Base-by-base conservation (phyloP, 1,284 basidiomycete genomes). In the Sutorius eximius region DNA sequence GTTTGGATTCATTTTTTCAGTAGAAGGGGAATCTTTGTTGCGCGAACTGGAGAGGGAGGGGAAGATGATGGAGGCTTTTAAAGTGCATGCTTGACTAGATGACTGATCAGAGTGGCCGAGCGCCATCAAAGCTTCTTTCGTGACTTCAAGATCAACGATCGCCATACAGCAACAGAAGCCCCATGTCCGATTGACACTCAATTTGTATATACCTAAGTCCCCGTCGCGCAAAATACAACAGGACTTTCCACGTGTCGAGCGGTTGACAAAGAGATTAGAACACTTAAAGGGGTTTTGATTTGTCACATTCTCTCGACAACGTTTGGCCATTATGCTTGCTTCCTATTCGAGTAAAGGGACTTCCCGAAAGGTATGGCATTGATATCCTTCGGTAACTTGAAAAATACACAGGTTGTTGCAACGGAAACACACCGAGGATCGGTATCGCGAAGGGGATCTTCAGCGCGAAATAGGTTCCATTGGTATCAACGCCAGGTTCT, bases 401-500 rank as follows among this genome's bases (percentile, higher is more conserved):
- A 18, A 30, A 22, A 43, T 34, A n/a, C 15, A 20, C 29, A 34
- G n/a, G 20, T 40, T 29, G 5, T 48, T 36, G 18, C 24, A 29
- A 15, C 5, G n/a, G 51, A 16, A 7, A 13, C 40, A 7, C 12
- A 12, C 27, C 43, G 33, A 30, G 10, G 8, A 49, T 41, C 15
- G 34, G 30, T 34, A 46, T 32, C 37, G 30, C 16, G n/a, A 16
- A 32, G 7, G 41, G 45, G 49, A 45, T 51, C 24, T 49, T 18
- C 47, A 38, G 44, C 47, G 49, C 43, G 54, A 24, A 11, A 50
- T 12, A 36, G 7, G 34, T 45, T 61, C 58, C 63, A 47, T 60
- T 49, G 42, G 11, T 40, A 58, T 58, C 60, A 61, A 36, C 7
- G 49, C 44, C 47, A 34, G 13, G 24, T 18, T 40, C 18, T 16